Percentiles rank a stretch among this genome's conserved stretches.
phyloP scores from a whole-genome alignment of 78 protist species.

The Anaeramoeba ignava region DNA sequence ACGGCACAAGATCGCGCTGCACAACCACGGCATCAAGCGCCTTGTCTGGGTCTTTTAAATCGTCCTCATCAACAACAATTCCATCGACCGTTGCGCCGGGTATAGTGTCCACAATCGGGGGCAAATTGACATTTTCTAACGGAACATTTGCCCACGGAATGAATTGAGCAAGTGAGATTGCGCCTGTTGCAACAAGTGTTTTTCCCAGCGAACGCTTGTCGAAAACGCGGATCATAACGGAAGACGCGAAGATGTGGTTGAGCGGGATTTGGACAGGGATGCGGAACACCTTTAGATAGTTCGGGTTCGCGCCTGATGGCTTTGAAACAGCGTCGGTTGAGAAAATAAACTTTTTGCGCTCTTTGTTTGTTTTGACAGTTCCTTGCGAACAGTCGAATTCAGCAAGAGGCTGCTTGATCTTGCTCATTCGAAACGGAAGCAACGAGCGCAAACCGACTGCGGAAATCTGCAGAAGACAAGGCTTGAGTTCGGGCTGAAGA shows the following conservation, averaged over 20 bases:
- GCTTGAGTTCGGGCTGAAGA: constrained; percentile 6
- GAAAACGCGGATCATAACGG: constrained; percentile 1
- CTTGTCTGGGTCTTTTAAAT: too few species aligned
- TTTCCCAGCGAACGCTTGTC: constrained; percentile 4
- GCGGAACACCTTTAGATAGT: constrained; percentile 9
- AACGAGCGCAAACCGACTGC: constrained; percentile 14
- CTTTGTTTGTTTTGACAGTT: too few species aligned
- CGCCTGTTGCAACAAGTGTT: constrained; percentile 7
- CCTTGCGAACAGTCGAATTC: too few species aligned
- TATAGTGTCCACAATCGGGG: constrained; percentile 2
- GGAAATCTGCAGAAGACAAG: constrained; percentile 3
- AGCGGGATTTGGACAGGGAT: constrained; percentile 18
- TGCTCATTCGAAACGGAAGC: too few species aligned
- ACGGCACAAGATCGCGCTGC: too few species aligned
- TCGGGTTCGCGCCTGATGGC: too few species aligned
- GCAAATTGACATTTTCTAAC: constrained; percentile 4
- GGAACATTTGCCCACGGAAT: constrained; percentile 13
- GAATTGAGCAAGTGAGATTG: constrained; percentile 17
- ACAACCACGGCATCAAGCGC: too few species aligned
- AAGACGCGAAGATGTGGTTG: constrained; percentile 11
- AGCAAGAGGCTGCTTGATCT: too few species aligned
- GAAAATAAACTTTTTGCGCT: too few species aligned
- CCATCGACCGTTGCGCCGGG: too few species aligned
- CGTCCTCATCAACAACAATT: too few species aligned
- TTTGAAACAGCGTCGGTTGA: too few species aligned